Base-by-base conservation (phyloP, 1,139 yeast genomes). In the Saccharomyces uvarum region DNA sequence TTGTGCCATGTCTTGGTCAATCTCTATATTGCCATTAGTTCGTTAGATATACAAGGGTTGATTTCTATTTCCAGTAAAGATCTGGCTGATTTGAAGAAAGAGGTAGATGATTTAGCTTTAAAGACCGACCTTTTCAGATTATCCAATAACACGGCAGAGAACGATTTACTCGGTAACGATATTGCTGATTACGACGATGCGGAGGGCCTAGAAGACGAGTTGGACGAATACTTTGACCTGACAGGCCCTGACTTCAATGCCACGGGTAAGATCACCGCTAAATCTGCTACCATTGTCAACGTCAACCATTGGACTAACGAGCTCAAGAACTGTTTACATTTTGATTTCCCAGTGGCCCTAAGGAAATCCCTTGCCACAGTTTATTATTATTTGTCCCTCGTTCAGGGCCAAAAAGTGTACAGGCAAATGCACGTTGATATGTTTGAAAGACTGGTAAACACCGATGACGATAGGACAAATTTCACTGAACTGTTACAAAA, bases 271-370 rank as follows among this genome's bases (percentile, higher is more conserved):
- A 77, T 82, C 14, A 77, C 84, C 2, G 83, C 86, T 3, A 78
- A 80, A 61, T 82, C 88, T 0, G 87, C 95, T 0, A 83, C 93
- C 0, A 84, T 87, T 4, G 83, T 87, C 8, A 80, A 85, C 47
- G 85, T 88, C 8, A 79, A 86, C 54, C 88, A 87, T 58, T 91
- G 97, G 97, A 87, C 97, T 0, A 84, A 88, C 56, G 97, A 90
- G 68, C 77, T 93, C 59, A 78, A 83, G 55, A 84, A 87, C 48
- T 87, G 97, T 82, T 72, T 90, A 58, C 89, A 89, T 67, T 84
- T 87, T 64, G 88, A 86, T 54, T 78, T 93, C 76, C 98, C 99
- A 0, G 64, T 89, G 19, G 66, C 75, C 1, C 73, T 84, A 50
- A 77, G 93, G 55, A 76, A 83, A 32, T 75, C 80, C 2, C 76